A percentile compares a stretch with the other conserved stretches of the same genome.
Evolutionary conservation across 1,284 basidiomycete species (phyloP).

Genomic region (Nidula niveotomentosa): DNA sequence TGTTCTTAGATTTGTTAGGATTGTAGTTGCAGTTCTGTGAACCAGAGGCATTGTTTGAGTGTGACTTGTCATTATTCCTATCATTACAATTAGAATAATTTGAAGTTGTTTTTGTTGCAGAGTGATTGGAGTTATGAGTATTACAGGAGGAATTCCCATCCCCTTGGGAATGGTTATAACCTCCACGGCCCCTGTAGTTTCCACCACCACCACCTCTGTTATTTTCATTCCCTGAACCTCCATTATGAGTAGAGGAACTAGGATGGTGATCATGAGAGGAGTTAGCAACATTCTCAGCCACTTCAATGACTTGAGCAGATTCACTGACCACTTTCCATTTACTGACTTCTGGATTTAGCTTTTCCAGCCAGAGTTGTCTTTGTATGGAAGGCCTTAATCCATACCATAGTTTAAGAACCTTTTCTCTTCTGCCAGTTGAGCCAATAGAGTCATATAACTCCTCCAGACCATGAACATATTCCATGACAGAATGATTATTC

Average conservation of each 20-base stretch:
- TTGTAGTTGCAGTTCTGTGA: neutral
- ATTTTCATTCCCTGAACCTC: neutral
- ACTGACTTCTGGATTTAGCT: constrained; percentile 17
- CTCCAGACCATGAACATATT: constrained; percentile 18
- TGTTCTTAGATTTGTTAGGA: neutral
- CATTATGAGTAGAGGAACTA: neutral
- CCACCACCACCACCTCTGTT: neutral
- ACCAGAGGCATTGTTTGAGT: neutral
- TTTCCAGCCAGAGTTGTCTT: constrained; percentile 11
- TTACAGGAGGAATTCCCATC: no score
- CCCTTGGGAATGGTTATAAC: no score
- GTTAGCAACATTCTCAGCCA: constrained; percentile 11
- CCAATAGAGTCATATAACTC: constrained; percentile 25
- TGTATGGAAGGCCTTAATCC: constrained; percentile 13
- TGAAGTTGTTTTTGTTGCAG: neutral
- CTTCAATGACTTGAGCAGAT: constrained; percentile 15
- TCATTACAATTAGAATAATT: neutral
- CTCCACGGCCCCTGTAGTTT: neutral
- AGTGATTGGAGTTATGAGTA: no score
- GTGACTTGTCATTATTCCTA: neutral
- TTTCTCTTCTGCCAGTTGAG: constrained; percentile 10
- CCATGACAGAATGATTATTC: constrained; percentile 12
- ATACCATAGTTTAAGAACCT: constrained; percentile 19
- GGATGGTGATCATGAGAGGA: neutral
- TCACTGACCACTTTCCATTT: constrained; percentile 15